Conservation (phyloP, 2,329 filamentous ascomycete species). For the Hypoxylon sp. region DNA sequence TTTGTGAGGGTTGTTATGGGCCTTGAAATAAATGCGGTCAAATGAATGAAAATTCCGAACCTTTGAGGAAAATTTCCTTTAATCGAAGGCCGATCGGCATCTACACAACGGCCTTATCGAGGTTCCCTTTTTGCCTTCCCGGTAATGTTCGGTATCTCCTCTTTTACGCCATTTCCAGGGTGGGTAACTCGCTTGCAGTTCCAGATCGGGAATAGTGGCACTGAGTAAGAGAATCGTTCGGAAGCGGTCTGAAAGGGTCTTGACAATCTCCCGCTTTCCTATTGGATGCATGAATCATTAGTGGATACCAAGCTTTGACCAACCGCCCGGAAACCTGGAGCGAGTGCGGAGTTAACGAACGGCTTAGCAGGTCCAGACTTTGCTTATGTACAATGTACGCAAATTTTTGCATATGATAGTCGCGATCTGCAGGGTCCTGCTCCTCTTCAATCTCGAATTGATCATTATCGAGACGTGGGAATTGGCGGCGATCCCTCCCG, state of each 20-base stretch:
- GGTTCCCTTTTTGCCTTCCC: conserved; percentile 31
- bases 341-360: conserved; percentile 26
- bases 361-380: conserved; percentile 4
- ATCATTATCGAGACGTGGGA: background rate
- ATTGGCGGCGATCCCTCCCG: conserved; percentile 2
- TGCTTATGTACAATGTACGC: background rate
- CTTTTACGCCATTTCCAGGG: background rate
- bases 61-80: conserved; percentile 29
- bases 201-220: conserved; percentile 27
- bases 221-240: conserved; percentile 37
- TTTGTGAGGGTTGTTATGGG: too few relatives aligned
- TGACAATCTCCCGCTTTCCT: background rate
- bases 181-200: conserved; percentile 2
- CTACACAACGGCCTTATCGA: conserved; percentile 27
- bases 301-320: conserved; percentile 34
- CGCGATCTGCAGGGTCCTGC: conserved; percentile 38
- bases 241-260: conserved; percentile 21
- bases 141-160: conserved; percentile 29
- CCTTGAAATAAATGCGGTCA: conserved; percentile 23
- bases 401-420: conserved; percentile 26
- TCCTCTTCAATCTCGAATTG: conserved; percentile 2
- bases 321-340: conserved; percentile 27
- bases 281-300: conserved; percentile 29
- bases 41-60: conserved; percentile 18
- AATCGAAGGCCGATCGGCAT: conserved; percentile 34